These are phyloP conservation scores for Alloteropsis semialata DNA, from an alignment of 176 grass and related monocot genomes.

Conservation along the genomic window DNA sequence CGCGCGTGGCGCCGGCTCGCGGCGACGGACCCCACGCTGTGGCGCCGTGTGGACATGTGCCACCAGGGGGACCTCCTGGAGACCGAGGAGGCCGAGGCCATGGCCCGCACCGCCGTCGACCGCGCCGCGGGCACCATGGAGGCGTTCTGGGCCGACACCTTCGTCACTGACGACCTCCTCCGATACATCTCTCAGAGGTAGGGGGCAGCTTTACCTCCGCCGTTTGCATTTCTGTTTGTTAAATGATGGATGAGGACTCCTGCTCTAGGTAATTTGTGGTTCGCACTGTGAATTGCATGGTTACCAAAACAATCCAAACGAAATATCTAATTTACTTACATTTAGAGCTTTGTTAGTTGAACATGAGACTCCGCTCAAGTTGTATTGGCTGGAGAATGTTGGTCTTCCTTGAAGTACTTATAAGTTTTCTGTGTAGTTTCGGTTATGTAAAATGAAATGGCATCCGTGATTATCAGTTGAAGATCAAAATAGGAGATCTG, in stretches of 20 bases:
- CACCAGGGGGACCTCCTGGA: conserved; percentile 28
- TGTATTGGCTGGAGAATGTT: not conserved
- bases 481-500: too few relatives aligned
- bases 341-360: too few relatives aligned
- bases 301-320: too few relatives aligned
- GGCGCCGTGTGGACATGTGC: conserved; percentile 47
- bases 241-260: too few relatives aligned
- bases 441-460: not conserved
- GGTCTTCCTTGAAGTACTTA: not conserved
- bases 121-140: conserved; percentile 32
- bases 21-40: conserved; percentile 26
- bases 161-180: conserved; percentile 42
- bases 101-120: conserved; percentile 41
- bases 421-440: not conserved
- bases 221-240: not conserved
- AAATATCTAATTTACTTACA: too few relatives aligned
- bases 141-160: conserved; percentile 26
- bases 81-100: conserved; percentile 27
- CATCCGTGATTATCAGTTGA: not conserved
- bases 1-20: conserved; percentile 37
- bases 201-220: not conserved
- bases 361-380: not conserved
- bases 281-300: not conserved
- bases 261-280: not conserved
- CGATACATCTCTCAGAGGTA: conserved; percentile 38